phyloP scores from a whole-genome alignment of 306 rosid species.

The Lablab purpureus region DNA sequence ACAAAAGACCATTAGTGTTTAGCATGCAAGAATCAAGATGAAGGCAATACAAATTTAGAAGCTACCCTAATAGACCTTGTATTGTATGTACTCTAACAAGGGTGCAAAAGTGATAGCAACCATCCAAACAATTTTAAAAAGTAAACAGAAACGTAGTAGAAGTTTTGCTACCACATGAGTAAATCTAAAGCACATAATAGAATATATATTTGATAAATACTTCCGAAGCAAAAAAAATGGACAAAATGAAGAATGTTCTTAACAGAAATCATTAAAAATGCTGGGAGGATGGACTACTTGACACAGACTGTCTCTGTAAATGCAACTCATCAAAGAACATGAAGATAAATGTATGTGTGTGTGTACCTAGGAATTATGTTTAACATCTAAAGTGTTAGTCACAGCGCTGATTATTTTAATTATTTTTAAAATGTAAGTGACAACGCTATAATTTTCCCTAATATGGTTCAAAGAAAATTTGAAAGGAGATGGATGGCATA shows the following conservation, averaged over 20 bases:
- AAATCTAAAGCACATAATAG: slow-evolving; percentile 7
- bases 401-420: not conserved
- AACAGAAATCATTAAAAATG: not conserved
- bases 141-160: not conserved
- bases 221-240: not conserved
- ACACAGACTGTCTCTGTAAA: too few species aligned
- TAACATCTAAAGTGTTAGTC: slow-evolving; percentile 33
- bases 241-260: not conserved
- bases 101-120: not conserved
- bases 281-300: too few species aligned
- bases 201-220: not conserved
- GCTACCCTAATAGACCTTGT: not conserved
- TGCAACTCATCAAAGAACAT: too few species aligned
- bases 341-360: too few species aligned
- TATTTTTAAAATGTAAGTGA: slow-evolving; percentile 23
- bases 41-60: not conserved
- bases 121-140: not conserved
- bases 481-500: slow-evolving; percentile 47
- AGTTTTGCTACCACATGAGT: not conserved
- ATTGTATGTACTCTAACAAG: not conserved
- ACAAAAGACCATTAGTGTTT: slow-evolving; percentile 13
- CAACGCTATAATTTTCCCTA: slow-evolving; percentile 35
- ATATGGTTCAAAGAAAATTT: slow-evolving; percentile 27
- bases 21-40: slow-evolving; percentile 10
- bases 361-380: too few species aligned